These are phyloP conservation scores for Fusarium sp. DNA, from an alignment of 2,329 filamentous ascomycete species.

Conservation along the genomic window DNA sequence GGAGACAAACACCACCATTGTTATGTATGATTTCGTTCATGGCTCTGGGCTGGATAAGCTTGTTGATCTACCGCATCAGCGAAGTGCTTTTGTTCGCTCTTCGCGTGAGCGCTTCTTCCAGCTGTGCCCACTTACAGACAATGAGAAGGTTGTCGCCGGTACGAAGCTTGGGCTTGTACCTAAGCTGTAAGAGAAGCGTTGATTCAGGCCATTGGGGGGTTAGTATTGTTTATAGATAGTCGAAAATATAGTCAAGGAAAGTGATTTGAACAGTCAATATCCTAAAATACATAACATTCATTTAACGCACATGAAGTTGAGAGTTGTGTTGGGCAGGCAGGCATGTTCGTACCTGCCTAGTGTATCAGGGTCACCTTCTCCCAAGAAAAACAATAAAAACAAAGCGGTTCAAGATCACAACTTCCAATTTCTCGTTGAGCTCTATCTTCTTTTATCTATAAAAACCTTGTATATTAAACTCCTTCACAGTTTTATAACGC, in stretches of 20 bases:
- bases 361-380: neutral
- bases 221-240: neutral
- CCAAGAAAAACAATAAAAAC: neutral
- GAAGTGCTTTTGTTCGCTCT: conserved; percentile 74
- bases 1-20: conserved; percentile 74
- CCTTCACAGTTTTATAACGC: conserved; percentile 3
- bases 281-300: neutral
- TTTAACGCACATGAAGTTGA: neutral
- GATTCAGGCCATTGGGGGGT: neutral
- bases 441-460: neutral
- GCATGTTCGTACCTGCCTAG: neutral
- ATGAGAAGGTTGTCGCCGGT: conserved; percentile 66
- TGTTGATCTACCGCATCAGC: conserved; percentile 78
- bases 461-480: neutral
- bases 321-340: neutral
- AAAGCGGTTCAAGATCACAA: neutral
- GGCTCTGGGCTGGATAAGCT: conserved; percentile 79
- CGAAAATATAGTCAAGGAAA: neutral
- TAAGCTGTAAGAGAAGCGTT: conserved; percentile 58
- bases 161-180: conserved; percentile 65
- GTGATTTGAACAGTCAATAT: neutral
- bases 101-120: conserved; percentile 77
- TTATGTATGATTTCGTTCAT: conserved; percentile 80
- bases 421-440: neutral
- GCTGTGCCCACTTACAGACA: conserved; percentile 68